Evolutionary conservation across 2,329 filamentous ascomycete genomes (phyloP).

Genomic region (Setomelanomma holmii): DNA sequence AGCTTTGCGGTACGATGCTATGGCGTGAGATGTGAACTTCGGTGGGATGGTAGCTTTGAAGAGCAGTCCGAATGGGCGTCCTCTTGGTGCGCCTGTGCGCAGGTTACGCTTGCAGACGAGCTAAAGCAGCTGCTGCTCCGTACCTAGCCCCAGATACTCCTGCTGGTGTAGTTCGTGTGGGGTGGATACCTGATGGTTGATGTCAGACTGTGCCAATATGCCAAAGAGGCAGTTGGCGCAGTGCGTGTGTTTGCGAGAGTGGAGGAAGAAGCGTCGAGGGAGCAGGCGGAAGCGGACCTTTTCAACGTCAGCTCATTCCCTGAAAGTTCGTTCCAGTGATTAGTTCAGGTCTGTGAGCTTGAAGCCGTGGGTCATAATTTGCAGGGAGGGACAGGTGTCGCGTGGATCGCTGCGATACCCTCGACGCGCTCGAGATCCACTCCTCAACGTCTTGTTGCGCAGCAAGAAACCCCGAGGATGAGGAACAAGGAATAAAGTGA

Average conservation of each 20-base stretch:
- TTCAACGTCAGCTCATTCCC: constrained; percentile 9
- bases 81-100: neutral
- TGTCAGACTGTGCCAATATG: neutral
- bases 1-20: neutral
- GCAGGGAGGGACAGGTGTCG: constrained; percentile 5
- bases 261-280: neutral
- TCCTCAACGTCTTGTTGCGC: neutral
- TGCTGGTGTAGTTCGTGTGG: too few relatives aligned
- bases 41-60: neutral
- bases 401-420: neutral
- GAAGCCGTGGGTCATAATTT: neutral
- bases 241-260: too few relatives aligned
- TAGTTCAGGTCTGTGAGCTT: neutral
- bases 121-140: neutral
- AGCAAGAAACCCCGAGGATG: too few relatives aligned
- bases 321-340: too few relatives aligned
- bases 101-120: neutral
- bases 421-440: neutral
- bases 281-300: constrained; percentile 25
- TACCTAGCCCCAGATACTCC: neutral
- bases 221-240: neutral
- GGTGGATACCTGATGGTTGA: too few relatives aligned
- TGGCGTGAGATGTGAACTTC: neutral
- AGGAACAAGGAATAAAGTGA: neutral
- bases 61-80: neutral